phyloP scores from a whole-genome alignment of 176 grass and related monocot species.

The Phoenix roebelenii region DNA sequence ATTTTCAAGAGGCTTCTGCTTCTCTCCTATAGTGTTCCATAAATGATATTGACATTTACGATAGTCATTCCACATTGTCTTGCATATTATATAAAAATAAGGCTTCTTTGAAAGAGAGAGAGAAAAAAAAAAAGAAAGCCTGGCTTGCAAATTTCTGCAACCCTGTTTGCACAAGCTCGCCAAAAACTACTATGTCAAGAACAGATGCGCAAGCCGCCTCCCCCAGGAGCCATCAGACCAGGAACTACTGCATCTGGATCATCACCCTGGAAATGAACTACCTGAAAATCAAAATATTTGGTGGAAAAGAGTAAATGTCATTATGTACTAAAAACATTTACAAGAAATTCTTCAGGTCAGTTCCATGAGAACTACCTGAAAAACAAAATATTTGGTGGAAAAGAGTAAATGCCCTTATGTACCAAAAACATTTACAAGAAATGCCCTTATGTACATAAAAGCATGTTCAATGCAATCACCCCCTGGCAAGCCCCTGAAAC shows the following conservation, averaged over 20 bases:
- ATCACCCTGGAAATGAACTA: conserved; percentile 54
- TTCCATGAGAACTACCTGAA: no score
- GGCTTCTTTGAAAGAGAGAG: no score
- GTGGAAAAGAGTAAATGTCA: background rate
- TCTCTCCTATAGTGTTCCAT: conserved; percentile 5
- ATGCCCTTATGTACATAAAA: no score
- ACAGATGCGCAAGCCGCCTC: conserved; percentile 73
- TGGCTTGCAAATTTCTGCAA: conserved; percentile 62
- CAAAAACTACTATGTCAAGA: conserved; percentile 75
- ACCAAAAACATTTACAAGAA: no score
- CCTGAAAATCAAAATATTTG: conserved; percentile 31
- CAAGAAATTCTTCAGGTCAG: background rate
- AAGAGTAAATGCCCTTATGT: no score
- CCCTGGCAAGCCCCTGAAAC: conserved; percentile 63
- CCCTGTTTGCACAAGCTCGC: conserved; percentile 70
- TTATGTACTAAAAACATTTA: background rate
- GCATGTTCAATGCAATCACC: conserved; percentile 93
- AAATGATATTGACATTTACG: no score
- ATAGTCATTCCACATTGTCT: no score
- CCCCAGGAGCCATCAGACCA: conserved; percentile 63
- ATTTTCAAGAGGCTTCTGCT: conserved; percentile 47
- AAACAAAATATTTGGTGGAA: no score
- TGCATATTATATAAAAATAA: conserved; percentile 2
- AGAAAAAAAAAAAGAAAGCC: conserved; percentile 1
- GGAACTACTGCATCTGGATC: conserved; percentile 47